Conservation (phyloP, 2,329 filamentous ascomycete species). For the Knufia petricola region DNA sequence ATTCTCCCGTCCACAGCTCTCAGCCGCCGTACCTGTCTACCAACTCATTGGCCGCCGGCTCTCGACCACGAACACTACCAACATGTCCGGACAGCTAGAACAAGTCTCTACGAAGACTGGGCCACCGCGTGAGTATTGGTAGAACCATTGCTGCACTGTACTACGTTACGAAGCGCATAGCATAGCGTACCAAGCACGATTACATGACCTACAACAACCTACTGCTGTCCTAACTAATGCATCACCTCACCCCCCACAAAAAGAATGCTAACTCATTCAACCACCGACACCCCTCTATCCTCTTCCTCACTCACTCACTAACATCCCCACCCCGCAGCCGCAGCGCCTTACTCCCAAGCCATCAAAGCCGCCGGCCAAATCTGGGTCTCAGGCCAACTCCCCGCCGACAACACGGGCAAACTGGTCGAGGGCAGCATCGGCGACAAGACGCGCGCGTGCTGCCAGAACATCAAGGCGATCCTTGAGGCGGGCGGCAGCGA, state of each 20-base stretch:
- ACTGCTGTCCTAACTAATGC: no score
- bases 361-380: constrained; percentile 59
- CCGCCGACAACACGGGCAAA: constrained; percentile 52
- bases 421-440: constrained; percentile 56
- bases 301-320: no score
- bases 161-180: no score
- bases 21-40: background rate
- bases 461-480: constrained; percentile 74
- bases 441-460: constrained; percentile 61
- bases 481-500: constrained; percentile 71
- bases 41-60: background rate
- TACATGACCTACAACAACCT: no score
- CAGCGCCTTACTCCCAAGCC: constrained; percentile 41
- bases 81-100: constrained; percentile 3
- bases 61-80: background rate
- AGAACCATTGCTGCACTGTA: no score
- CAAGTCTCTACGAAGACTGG: constrained; percentile 8
- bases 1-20: background rate
- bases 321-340: constrained; percentile 10
- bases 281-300: no score
- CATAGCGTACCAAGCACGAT: no score
- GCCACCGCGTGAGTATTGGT: constrained; percentile 1
- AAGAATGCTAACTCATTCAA: no score
- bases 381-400: constrained; percentile 69
- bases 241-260: no score